These are phyloP conservation scores for Phlebiopsis gigantea DNA, from an alignment of 768 basidiomycete genomes.

Conservation along the genomic window DNA sequence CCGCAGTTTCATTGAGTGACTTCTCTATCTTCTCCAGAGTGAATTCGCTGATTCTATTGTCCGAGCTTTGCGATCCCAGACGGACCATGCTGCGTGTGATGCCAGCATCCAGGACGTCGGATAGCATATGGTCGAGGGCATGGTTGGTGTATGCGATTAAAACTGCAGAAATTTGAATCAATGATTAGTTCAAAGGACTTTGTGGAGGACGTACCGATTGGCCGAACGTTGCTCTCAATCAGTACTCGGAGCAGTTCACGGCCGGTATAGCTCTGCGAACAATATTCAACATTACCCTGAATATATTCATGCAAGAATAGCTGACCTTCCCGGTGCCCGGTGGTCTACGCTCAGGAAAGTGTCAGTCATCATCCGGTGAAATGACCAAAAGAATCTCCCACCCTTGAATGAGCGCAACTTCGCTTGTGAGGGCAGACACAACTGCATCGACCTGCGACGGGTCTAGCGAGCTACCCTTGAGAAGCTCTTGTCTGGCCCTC, in stretches of 20 bases:
- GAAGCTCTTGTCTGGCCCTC: slow-evolving; percentile 42
- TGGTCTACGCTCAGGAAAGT: slow-evolving; percentile 36
- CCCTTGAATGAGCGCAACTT: slow-evolving; percentile 72
- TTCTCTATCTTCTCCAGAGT: slow-evolving; percentile 56
- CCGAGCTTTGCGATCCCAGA: slow-evolving; percentile 55
- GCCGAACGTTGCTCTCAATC: slow-evolving; percentile 42
- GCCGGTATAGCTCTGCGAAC: slow-evolving; percentile 60
- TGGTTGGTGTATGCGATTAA: slow-evolving; percentile 73
- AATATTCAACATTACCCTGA: not conserved
- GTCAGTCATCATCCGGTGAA: not conserved
- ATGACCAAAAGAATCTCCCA: slow-evolving; percentile 19
- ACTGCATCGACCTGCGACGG: slow-evolving; percentile 68
- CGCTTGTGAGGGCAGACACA: slow-evolving; percentile 51
- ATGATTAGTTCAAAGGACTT: not conserved
- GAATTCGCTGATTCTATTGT: slow-evolving; percentile 53
- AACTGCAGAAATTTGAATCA: slow-evolving; percentile 18
- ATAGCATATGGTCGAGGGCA: slow-evolving; percentile 69
- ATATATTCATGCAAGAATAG: slow-evolving; percentile 5
- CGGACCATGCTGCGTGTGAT: slow-evolving; percentile 65
- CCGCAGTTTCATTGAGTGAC: slow-evolving; percentile 42
- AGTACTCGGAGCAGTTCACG: slow-evolving; percentile 66
- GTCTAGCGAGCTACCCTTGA: slow-evolving; percentile 50
- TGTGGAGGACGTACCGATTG: slow-evolving; percentile 32
- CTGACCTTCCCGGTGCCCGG: slow-evolving; percentile 75
- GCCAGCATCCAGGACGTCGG: slow-evolving; percentile 53